phyloP scores from a whole-genome alignment of 2,329 filamentous ascomycete species.

The Aspergillus versicolor region DNA sequence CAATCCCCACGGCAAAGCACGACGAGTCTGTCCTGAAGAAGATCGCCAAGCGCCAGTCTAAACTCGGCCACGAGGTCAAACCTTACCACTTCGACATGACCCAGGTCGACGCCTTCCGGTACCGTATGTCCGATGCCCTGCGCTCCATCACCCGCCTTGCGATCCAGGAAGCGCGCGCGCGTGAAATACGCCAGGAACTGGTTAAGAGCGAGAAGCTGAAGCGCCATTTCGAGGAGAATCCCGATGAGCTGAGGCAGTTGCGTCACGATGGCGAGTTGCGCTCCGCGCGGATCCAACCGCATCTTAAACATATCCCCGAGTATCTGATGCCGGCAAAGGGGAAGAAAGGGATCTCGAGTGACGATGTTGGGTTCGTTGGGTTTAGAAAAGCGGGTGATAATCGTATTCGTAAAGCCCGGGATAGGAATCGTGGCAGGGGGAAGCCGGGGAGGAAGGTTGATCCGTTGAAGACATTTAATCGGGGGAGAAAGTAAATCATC shows the following conservation, averaged over 20 bases:
- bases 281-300: slow-evolving; percentile 78
- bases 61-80: slow-evolving; percentile 77
- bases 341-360: slow-evolving; percentile 64
- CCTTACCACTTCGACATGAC: slow-evolving; percentile 94
- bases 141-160: slow-evolving; percentile 86
- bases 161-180: slow-evolving; percentile 82
- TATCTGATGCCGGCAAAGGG: slow-evolving; percentile 82
- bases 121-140: slow-evolving; percentile 89
- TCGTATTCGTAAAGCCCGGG: slow-evolving; percentile 51
- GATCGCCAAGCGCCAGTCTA: slow-evolving; percentile 75
- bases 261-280: slow-evolving; percentile 87
- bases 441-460: slow-evolving; percentile 61
- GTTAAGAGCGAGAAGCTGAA: slow-evolving; percentile 93
- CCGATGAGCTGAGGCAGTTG: slow-evolving; percentile 79
- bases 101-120: slow-evolving; percentile 89
- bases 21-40: slow-evolving; percentile 82
- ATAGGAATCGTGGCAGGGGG: slow-evolving; percentile 44
- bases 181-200: slow-evolving; percentile 84
- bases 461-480: slow-evolving; percentile 86
- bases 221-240: slow-evolving; percentile 96
- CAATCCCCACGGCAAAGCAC: slow-evolving; percentile 69
- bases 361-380: slow-evolving; percentile 75
- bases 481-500: slow-evolving; percentile 35
- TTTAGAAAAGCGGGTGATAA: slow-evolving; percentile 53
- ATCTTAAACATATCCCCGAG: slow-evolving; percentile 91